Evolutionary conservation across 129 eudicot genomes (phyloP), one percentile per base, ranked within the genome.

Genomic region (Chrysanthemum seticuspe): DNA sequence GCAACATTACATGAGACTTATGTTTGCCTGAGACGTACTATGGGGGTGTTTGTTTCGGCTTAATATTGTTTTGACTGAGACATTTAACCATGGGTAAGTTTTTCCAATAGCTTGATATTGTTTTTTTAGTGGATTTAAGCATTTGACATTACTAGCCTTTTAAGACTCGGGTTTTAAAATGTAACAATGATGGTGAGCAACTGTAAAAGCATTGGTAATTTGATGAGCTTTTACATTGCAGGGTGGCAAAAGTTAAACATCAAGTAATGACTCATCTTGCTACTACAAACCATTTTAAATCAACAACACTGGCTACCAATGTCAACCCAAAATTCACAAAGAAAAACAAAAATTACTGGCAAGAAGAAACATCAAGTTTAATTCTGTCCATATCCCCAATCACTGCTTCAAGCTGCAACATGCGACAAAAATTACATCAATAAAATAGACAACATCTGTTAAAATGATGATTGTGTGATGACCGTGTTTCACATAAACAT

Each of bases 331-430:
- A 50, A 21, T 15, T 10, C 12, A 50, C 11, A 18, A n/a, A 51
- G 4, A 29, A 44, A 47, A 34, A 76, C 68, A 68, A 50, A 65
- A 68, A 27, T 36, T 48, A 18, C 9, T 69, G 74, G 19, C 23
- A 40, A 14, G 66, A 13, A 40, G 13, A 56, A 68, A 48, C 47
- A 75, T 84, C 83, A 83, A 94, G 82, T 83, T 86, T 90, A 70
- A 88, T 80, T 83, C 93, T 75, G 84, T 90, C 98, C 85, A 94
- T 68, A 5, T 94, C 93, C 0, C 80, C 82, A 69, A 94, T 90
- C 73, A 85, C 62, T 49, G 88, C 96, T 84, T 94, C 99, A 71
- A 90, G 91, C 99, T 90, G 96, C 83, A 83, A n/a, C 62, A 23
- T 53, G 44, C 31, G 5, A 59, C 19, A 64, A n/a, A 64, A 23